Evolutionary conservation across 2,329 filamentous ascomycete species (phyloP).

Genomic region (Fusarium napiforme): DNA sequence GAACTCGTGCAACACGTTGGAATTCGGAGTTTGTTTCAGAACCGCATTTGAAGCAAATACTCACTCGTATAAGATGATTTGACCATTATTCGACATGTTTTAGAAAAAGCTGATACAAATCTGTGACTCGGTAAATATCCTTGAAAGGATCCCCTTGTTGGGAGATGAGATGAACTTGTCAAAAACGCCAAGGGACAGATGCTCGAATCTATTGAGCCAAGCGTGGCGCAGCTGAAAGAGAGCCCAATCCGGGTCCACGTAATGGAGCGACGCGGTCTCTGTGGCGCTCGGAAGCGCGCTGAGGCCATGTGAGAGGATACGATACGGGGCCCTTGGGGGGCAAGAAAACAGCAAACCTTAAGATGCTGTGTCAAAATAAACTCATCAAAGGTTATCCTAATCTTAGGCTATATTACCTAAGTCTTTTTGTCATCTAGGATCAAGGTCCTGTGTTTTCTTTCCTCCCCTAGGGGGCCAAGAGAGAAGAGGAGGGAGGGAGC

Average conservation of each 20-base stretch:
- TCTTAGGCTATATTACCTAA: no score
- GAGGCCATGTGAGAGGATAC: constrained; percentile 39
- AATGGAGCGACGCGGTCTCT: constrained; percentile 39
- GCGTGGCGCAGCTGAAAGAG: constrained; percentile 48
- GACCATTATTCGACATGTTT: no score
- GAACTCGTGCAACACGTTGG: neutral
- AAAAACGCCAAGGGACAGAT: constrained; percentile 27
- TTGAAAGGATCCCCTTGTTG: neutral
- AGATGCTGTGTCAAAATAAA: no score
- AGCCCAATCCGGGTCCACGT: constrained; percentile 42
- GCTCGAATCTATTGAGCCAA: constrained; percentile 39
- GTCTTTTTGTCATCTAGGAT: no score
- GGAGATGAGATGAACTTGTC: constrained; percentile 16
- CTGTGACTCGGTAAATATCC: constrained; percentile 18
- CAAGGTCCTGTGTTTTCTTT: no score
- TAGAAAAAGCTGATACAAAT: constrained; percentile 4
- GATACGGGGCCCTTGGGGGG: neutral
- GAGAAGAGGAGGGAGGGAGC: constrained; percentile 16
- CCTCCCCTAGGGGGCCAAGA: no score
- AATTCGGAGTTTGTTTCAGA: constrained; percentile 5
- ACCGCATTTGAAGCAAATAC: neutral
- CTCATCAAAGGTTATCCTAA: no score
- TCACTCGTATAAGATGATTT: neutral
- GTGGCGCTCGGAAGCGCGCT: constrained; percentile 33
- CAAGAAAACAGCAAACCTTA: no score